Conservation (phyloP, 73 alveolate species). For the Paramecium octaurelia region DNA sequence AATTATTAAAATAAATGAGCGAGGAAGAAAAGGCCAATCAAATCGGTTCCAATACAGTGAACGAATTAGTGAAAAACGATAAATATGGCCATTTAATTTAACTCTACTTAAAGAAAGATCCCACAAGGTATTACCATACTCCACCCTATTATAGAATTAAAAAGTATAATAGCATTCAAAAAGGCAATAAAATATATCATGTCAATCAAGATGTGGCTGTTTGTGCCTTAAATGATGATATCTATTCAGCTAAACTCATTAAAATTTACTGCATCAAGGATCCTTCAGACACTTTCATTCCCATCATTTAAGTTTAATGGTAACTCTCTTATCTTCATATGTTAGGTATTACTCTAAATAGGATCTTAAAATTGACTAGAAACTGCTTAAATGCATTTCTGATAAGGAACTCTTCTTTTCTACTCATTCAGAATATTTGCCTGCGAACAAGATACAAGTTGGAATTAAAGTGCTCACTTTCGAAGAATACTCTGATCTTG, state of each 20-base stretch:
- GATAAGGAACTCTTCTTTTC: conserved; percentile 89
- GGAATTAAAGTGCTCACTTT: conserved; percentile 78
- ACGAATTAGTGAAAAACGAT: background rate
- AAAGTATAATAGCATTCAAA: background rate
- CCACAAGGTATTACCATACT: background rate
- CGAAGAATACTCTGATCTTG: conserved; percentile 81
- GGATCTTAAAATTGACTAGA: conserved; percentile 75
- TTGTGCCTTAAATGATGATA: conserved; percentile 24
- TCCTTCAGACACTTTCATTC: conserved; percentile 21
- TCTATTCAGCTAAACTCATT: conserved; percentile 4
- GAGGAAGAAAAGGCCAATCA: background rate
- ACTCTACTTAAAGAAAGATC: conserved; percentile 10
- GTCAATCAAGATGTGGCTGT: conserved; percentile 27
- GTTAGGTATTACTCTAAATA: conserved; percentile 73
- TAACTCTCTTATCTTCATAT: conserved; percentile 10
- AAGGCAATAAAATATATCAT: background rate
- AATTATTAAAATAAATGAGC: background rate
- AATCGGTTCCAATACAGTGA: background rate
- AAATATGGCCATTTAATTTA: background rate
- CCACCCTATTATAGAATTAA: background rate
- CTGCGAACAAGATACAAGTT: conserved; percentile 78
- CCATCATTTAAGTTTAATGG: conserved; percentile 86
- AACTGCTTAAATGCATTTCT: conserved; percentile 72
- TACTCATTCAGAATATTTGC: conserved; percentile 81
- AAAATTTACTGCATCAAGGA: background rate